Evolutionary conservation across 2,329 filamentous ascomycete species (phyloP).

Genomic region (Hirsutella rhossiliensis): DNA sequence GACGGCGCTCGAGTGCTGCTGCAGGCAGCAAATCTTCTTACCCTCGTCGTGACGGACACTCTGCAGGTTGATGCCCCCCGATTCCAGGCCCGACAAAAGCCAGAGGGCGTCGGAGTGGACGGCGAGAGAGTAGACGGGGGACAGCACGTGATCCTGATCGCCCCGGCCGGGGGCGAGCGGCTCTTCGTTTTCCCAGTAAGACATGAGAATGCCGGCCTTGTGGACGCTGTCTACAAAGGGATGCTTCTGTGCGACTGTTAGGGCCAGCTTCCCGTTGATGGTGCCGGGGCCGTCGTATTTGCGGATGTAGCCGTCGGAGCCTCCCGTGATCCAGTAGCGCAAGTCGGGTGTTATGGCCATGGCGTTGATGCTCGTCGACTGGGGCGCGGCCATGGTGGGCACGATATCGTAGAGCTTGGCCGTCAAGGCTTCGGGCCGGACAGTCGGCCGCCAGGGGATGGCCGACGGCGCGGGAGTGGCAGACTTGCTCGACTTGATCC

Average conservation of each 20-base stretch:
- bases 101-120: conserved; percentile 83
- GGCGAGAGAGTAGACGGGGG: conserved; percentile 87
- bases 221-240: conserved; percentile 96
- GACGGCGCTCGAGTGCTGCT: conserved; percentile 81
- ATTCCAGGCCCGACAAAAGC: conserved; percentile 83
- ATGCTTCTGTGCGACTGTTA: conserved; percentile 91
- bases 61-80: conserved; percentile 84
- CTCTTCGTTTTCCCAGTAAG: conserved; percentile 98
- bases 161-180: conserved; percentile 31
- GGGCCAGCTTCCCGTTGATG: conserved; percentile 82
- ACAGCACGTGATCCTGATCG: conserved; percentile 53
- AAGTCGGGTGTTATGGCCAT: conserved; percentile 87
- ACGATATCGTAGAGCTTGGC: conserved; percentile 87
- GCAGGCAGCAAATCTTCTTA: conserved; percentile 70
- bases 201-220: conserved; percentile 87
- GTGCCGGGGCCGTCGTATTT: conserved; percentile 95
- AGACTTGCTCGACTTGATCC: conserved; percentile 11
- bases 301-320: conserved; percentile 87
- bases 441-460: conserved; percentile 36
- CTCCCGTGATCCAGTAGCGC: conserved; percentile 89
- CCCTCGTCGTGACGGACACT: conserved; percentile 91
- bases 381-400: conserved; percentile 90
- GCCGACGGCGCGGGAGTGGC: conserved; percentile 14
- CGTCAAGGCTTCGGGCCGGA: conserved; percentile 67
- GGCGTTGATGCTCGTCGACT: conserved; percentile 90